Conservation (phyloP, 352 stramenopile genomes). For the Globisporangium middletonii region DNA sequence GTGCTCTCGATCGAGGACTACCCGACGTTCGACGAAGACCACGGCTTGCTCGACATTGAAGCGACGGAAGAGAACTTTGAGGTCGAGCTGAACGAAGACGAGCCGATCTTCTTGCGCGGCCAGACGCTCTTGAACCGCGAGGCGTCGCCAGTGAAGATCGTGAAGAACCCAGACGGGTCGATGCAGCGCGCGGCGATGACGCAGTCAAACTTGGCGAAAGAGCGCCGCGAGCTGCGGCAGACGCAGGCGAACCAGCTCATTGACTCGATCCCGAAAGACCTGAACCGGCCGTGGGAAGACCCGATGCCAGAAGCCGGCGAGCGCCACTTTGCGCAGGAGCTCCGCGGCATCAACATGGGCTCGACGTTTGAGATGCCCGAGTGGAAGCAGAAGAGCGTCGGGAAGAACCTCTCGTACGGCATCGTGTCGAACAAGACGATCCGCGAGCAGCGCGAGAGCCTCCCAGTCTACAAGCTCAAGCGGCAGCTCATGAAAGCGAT, state of each 20-base stretch:
- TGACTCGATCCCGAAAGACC: slow-evolving; percentile 96
- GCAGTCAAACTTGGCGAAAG: slow-evolving; percentile 95
- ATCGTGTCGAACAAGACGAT: slow-evolving; percentile 95
- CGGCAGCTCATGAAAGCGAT: slow-evolving; percentile 94
- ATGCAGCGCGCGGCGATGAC: slow-evolving; percentile 97
- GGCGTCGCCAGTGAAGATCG: slow-evolving; percentile 95
- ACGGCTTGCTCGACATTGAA: slow-evolving; percentile 81
- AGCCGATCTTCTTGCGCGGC: slow-evolving; percentile 95
- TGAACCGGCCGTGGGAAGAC: slow-evolving; percentile 98
- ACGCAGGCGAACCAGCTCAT: slow-evolving; percentile 97
- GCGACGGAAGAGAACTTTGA: slow-evolving; percentile 85
- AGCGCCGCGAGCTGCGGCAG: slow-evolving; percentile 95
- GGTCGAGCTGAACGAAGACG: slow-evolving; percentile 96
- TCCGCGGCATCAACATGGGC: slow-evolving; percentile 89
- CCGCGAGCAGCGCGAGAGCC: slow-evolving; percentile 94
- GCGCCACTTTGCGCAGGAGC: slow-evolving; percentile 96
- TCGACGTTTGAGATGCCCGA: slow-evolving; percentile 91
- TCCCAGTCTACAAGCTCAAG: slow-evolving; percentile 98
- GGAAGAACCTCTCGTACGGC: slow-evolving; percentile 96
- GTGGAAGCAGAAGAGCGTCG: slow-evolving; percentile 97
- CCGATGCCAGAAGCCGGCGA: slow-evolving; percentile 96
- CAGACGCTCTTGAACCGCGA: slow-evolving; percentile 91
- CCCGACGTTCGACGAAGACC: slow-evolving; percentile 96
- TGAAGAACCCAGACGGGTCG: slow-evolving; percentile 99
- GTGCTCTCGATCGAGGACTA: slow-evolving; percentile 98